Conservation (phyloP, 805 yeast genomes). For the Grigorovia jiainica region DNA sequence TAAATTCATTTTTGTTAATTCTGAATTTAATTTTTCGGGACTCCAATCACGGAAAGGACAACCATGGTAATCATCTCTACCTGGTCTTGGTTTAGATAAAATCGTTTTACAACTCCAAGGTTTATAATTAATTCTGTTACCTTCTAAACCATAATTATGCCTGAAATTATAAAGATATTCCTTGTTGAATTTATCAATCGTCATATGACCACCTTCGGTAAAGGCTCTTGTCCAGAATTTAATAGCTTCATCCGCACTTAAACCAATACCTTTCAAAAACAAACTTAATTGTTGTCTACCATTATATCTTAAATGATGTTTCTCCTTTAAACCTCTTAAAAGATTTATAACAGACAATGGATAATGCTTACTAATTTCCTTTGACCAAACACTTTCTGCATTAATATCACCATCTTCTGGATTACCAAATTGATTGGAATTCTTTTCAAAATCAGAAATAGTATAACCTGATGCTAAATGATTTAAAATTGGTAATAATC, state of each 20-base stretch:
- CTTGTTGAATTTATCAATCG: conserved; percentile 70
- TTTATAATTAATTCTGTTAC: conserved; percentile 72
- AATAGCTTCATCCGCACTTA: conserved; percentile 78
- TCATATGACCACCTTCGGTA: conserved; percentile 38
- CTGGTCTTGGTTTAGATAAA: conserved; percentile 60
- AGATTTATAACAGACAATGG: conserved; percentile 75
- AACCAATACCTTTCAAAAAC: conserved; percentile 84
- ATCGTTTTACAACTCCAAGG: conserved; percentile 83
- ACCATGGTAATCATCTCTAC: conserved; percentile 69
- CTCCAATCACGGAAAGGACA: conserved; percentile 82
- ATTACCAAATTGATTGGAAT: conserved; percentile 25
- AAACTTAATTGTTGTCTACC: conserved; percentile 82
- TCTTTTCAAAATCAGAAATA: conserved; percentile 37
- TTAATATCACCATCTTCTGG: conserved; percentile 41
- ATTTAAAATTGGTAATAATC: conserved; percentile 74
- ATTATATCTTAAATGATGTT: conserved; percentile 67
- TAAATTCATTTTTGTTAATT: conserved; percentile 47
- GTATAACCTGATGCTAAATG: conserved; percentile 70
- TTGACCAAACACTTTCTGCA: conserved; percentile 48
- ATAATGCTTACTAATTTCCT: conserved; percentile 50
- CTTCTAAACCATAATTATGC: conserved; percentile 88
- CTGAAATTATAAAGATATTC: conserved; percentile 83
- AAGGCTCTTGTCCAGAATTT: conserved; percentile 76
- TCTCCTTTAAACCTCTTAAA: conserved; percentile 47
- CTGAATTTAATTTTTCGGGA: conserved; percentile 48